A percentile compares a stretch with the other conserved stretches of the same genome.
phyloP scores from a whole-genome alignment of 345 rosid genomes.

The Erucastrum elatum region DNA sequence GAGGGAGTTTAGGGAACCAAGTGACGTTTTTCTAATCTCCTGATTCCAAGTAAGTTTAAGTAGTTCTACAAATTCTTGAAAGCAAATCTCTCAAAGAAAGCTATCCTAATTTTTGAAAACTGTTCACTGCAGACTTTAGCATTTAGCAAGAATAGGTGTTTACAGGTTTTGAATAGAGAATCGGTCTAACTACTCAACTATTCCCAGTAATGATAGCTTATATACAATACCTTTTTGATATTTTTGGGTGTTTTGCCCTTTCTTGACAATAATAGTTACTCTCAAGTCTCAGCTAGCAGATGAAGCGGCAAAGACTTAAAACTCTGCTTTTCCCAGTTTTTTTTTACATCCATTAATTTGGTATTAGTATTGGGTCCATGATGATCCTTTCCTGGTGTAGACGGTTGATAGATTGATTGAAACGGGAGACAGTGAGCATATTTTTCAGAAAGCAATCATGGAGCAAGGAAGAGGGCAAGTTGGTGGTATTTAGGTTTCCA shows the following conservation, averaged over 20 bases:
- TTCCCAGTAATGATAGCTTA: background rate
- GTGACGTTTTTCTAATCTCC: too few relatives aligned
- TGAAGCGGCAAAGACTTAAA: conserved; percentile 59
- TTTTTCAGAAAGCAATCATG: conserved; percentile 37
- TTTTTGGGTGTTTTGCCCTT: conserved; percentile 26
- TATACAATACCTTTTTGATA: background rate
- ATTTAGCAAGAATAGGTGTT: background rate
- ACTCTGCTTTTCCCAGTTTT: background rate
- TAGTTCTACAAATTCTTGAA: too few relatives aligned
- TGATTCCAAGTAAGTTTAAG: too few relatives aligned
- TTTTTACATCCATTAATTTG: background rate
- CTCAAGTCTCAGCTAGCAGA: conserved; percentile 60
- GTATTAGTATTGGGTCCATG: background rate
- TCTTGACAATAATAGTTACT: background rate
- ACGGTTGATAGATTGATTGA: conserved; percentile 68
- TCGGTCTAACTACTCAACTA: background rate
- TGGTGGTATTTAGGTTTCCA: conserved; percentile 6
- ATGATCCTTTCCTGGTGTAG: background rate
- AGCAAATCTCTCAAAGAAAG: too few relatives aligned
- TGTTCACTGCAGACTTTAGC: background rate
- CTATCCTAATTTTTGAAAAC: too few relatives aligned
- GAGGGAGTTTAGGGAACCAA: too few relatives aligned
- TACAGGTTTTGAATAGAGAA: background rate
- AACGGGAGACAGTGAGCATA: conserved; percentile 85
- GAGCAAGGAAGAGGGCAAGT: conserved; percentile 96